Evolutionary conservation across 768 basidiomycete genomes (phyloP), one percentile per base, ranked within the genome.

Genomic region (Chalciporus pseudorubinellus): DNA sequence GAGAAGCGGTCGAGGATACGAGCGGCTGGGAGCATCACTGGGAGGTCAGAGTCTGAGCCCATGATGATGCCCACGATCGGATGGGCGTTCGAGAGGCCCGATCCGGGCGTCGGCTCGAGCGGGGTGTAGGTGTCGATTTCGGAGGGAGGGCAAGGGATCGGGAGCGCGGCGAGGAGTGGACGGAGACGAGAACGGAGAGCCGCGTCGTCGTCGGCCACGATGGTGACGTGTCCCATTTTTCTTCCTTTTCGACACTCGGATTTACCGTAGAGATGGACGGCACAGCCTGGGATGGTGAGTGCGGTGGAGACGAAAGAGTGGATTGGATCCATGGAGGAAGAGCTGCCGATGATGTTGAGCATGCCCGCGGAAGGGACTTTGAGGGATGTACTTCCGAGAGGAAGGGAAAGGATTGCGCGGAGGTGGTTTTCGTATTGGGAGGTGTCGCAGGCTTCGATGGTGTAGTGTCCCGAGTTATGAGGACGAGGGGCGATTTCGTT

Each of bases 401-500:
- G 94, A 6, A 98, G 79, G 33, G 79, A 81, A 13, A 98, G 83
- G 68, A 99, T 95, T 18, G 94, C 90, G 31, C 94, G 92, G 45
- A 98, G 85, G 69, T 98, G 97, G 59, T 98, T 97, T 69, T 93
- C 92, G 72, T 91, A 99, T 72, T 98, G 97, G 2, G 95, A 98
- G 3, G 93, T 91, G 59, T 92, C 78, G 69, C 94, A 98, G 0
- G 95, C 94, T 72, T 98, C 97, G 64, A 98, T 98, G 24, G 95
- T 97, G 70, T 98, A 95, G 68, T 99, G 97, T 0, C 95, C 97
- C 9, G 95, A 98, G 72, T 98, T 99, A 68, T 99, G 97, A 1
- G 97, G 95, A 16, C 97, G 82, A 12, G 97, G 97, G 0, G 97
- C 97, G 54, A 99, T 95, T 73, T 99, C 97, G 69, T 99, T 99